Base-by-base conservation (phyloP, 306 rosid genomes). In the Cyamopsis tetragonoloba region DNA sequence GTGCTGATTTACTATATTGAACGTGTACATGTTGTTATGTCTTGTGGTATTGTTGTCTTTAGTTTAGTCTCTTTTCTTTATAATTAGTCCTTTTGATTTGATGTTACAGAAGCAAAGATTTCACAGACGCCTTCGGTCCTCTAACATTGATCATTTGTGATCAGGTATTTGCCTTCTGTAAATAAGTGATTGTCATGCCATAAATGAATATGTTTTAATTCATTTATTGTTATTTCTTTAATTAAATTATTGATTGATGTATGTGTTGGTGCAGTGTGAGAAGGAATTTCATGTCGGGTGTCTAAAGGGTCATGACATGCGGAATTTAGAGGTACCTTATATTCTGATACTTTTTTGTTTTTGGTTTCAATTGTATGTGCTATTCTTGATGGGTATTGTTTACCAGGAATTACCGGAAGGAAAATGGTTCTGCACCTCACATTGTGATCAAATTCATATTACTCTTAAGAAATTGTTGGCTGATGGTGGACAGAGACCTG, bases 261-360 rank as follows among this genome's bases (percentile, higher is more conserved):
- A 23, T 14, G 28, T 64, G 66, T 31, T 9, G 22, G 61, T 55
- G 44, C 74, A 92, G 96, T 92, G 98, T 72, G 96, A 89, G 57
- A 89, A 51, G 76, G 98, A 89, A 70, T 89, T 72, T 77, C 96
- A 92, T 39, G 79, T 89, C 4, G 88, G 89, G 70, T 89, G 98
- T 71, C 71, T 89, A 82, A 86, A 83, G 83, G 88, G 89, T 30
- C 81, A 89, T 46, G 60, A 69, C 61, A 84, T 84, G 57, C 80
- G 80, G 50, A 77, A 74, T 63, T 61, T 92, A 7, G 39, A 85
- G 98, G 98, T 89, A 41, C 3, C 0, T 7, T 3, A 57, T 74
- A 11, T 42, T 14, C 6, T n/a, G n/a, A n/a, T n/a, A n/a, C n/a
- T 0, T n/a, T 9, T 46, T 39, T 51, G 26, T 0, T 5, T 0